Evolutionary conservation across 1,284 basidiomycete species (phyloP).

Genomic region (Cystobasidium slooffiae): DNA sequence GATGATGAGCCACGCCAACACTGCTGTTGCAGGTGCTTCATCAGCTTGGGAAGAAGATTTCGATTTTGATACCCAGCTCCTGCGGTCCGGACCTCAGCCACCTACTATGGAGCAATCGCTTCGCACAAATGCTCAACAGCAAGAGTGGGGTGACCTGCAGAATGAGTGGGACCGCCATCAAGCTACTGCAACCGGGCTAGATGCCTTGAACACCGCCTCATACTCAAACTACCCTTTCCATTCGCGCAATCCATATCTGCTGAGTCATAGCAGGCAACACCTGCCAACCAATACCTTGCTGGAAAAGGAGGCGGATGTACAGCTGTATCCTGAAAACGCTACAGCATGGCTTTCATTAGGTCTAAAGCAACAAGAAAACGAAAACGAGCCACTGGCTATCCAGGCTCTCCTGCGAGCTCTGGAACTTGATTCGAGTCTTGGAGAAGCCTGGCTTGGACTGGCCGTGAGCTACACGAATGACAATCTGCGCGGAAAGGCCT

Average conservation of each 20-base stretch:
- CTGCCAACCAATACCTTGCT: slow-evolving; percentile 58
- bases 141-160: slow-evolving; percentile 72
- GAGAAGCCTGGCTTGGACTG: slow-evolving; percentile 86
- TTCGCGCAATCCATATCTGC: slow-evolving; percentile 37
- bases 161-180: slow-evolving; percentile 82
- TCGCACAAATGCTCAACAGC: slow-evolving; percentile 52
- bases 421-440: slow-evolving; percentile 74
- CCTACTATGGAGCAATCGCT: slow-evolving; percentile 46
- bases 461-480: slow-evolving; percentile 94
- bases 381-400: slow-evolving; percentile 89
- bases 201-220: slow-evolving; percentile 47
- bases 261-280: slow-evolving; percentile 35
- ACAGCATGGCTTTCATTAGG: slow-evolving; percentile 88
- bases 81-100: slow-evolving; percentile 45
- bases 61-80: slow-evolving; percentile 43
- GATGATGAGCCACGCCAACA: slow-evolving; percentile 45
- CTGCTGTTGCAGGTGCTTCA: slow-evolving; percentile 53
- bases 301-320: slow-evolving; percentile 87
- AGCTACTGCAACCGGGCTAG: slow-evolving; percentile 65
- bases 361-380: slow-evolving; percentile 97
- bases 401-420: slow-evolving; percentile 80
- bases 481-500: slow-evolving; percentile 69
- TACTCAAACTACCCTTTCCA: slow-evolving; percentile 49
- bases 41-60: slow-evolving; percentile 57
- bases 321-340: slow-evolving; percentile 73